Evolutionary conservation across 208 protist genomes (phyloP).

Genomic region (Trichomonas tenax): DNA sequence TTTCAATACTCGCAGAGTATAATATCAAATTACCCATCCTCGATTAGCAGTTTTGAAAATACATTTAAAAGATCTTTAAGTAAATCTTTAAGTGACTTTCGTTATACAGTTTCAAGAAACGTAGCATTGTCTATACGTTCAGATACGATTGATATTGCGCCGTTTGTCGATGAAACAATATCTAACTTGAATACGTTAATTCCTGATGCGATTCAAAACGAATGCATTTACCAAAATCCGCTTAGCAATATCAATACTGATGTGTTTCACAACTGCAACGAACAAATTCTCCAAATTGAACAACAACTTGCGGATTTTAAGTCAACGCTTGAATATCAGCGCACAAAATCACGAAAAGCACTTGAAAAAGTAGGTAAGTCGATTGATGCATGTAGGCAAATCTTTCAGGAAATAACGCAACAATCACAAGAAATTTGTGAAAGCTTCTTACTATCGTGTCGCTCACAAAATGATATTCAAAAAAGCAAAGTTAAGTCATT

Average conservation of each 20-base stretch:
- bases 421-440: background rate
- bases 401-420: background rate
- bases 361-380: background rate
- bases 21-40: background rate
- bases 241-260: background rate
- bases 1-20: background rate
- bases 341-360: background rate
- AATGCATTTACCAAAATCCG: background rate
- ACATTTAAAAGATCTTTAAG: background rate
- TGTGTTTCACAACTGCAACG: background rate
- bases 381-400: background rate
- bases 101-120: background rate
- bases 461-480: background rate
- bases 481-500: background rate
- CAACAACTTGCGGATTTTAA: background rate
- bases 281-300: background rate
- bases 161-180: background rate
- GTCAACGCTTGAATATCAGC: background rate
- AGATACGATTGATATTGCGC: background rate
- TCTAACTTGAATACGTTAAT: background rate
- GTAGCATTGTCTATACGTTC: background rate
- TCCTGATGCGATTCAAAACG: background rate
- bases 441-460: background rate
- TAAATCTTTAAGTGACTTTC: background rate
- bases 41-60: background rate